Evolutionary conservation across 257 asterid genomes (phyloP).

Genomic region (Capsicum baccatum): DNA sequence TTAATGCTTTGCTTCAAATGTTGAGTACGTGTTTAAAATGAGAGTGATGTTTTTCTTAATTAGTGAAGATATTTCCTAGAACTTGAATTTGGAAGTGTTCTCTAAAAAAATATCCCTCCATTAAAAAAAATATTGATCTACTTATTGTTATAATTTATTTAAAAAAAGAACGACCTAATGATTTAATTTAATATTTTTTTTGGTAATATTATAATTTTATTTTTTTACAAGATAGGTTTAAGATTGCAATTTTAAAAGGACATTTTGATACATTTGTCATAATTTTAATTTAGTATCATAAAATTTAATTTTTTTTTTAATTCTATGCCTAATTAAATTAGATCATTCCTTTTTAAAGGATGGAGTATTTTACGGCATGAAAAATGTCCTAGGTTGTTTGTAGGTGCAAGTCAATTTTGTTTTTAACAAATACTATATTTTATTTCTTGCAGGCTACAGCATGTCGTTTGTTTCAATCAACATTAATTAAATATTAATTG

Average conservation of each 20-base stretch:
- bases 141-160: too few species aligned
- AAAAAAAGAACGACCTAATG: too few species aligned
- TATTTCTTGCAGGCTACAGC: not conserved
- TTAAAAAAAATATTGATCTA: not conserved
- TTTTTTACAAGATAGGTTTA: too few species aligned
- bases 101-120: not conserved
- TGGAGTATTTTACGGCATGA: not conserved
- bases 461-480: not conserved
- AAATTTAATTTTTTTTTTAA: too few species aligned
- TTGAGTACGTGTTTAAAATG: not conserved
- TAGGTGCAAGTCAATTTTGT: not conserved
- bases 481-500: not conserved
- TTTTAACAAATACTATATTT: not conserved
- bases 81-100: not conserved
- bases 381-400: not conserved
- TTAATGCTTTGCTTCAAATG: conserved; percentile 17
- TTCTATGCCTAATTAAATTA: too few species aligned
- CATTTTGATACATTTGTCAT: too few species aligned
- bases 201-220: too few species aligned
- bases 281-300: too few species aligned
- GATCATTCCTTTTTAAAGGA: too few species aligned
- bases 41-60: not conserved
- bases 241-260: too few species aligned
- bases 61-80: not conserved
- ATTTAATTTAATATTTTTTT: too few species aligned